Percentiles rank a stretch among this genome's conserved stretches.
These are phyloP conservation scores for Quercus aquifolioides DNA, from an alignment of 306 rosid genomes.

Conservation along the genomic window DNA sequence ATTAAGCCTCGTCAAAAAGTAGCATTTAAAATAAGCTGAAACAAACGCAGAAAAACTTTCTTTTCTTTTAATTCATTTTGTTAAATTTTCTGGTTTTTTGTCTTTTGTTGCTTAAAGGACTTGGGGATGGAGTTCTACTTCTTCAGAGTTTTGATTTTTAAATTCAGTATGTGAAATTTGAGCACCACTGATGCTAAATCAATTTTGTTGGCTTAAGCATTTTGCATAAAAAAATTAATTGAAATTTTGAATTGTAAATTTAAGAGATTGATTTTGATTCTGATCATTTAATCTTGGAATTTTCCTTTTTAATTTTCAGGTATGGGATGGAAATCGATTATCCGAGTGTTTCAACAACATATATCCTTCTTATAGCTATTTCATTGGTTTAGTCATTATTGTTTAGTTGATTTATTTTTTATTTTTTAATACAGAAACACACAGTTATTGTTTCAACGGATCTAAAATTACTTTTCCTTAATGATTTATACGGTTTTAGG, in stretches of 20 bases:
- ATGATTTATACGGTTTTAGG: conserved; percentile 55
- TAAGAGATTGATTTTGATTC: not conserved
- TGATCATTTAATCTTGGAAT: conserved; percentile 1
- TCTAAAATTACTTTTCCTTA: conserved; percentile 47
- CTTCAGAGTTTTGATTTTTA: no score
- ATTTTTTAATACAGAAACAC: not conserved
- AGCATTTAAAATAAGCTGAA: no score
- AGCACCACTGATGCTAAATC: not conserved
- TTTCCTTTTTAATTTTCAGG: conserved; percentile 49
- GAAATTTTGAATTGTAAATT: not conserved
- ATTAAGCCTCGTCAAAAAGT: no score
- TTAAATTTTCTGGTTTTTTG: no score
- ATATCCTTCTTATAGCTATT: conserved; percentile 56
- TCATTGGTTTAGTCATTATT: not conserved
- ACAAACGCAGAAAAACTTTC: no score
- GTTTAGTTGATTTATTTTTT: conserved; percentile 3
- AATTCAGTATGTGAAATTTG: no score
- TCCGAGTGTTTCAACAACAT: conserved; percentile 68
- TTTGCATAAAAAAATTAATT: not conserved
- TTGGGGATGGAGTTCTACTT: no score
- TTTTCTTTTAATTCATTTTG: no score
- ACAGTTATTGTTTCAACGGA: not conserved
- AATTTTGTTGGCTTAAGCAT: not conserved
- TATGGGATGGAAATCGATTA: conserved; percentile 63
- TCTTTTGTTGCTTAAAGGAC: no score